A percentile compares a stretch with the other conserved stretches of the same genome.
phyloP scores from a whole-genome alignment of 2,329 filamentous ascomycete genomes.

The Colletotrichum sublineola region DNA sequence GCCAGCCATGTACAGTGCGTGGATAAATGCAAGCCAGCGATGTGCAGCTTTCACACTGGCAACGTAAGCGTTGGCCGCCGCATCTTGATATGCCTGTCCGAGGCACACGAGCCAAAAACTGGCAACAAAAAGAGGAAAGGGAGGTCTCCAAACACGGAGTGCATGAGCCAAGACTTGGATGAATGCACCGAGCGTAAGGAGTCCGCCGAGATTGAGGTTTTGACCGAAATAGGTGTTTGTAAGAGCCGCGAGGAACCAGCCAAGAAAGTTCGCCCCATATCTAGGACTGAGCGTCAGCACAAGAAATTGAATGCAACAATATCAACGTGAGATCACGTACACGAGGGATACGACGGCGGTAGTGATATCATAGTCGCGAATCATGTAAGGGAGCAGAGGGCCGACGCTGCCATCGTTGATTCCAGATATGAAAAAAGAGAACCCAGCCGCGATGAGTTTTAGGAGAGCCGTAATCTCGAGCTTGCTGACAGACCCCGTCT shows the following conservation, averaged over 20 bases:
- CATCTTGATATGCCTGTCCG: constrained; percentile 74
- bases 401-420: constrained; percentile 75
- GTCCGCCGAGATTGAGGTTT: constrained; percentile 66
- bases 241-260: constrained; percentile 71
- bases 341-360: constrained; percentile 66
- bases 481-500: neutral
- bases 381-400: constrained; percentile 72
- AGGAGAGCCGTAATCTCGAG: constrained; percentile 49
- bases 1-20: constrained; percentile 72
- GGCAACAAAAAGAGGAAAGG: constrained; percentile 68
- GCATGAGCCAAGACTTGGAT: constrained; percentile 68
- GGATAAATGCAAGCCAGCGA: constrained; percentile 73
- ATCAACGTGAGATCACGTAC: constrained; percentile 49
- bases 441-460: constrained; percentile 67
- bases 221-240: constrained; percentile 67
- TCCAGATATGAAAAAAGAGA: constrained; percentile 76
- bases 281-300: constrained; percentile 45
- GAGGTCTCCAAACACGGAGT: constrained; percentile 68
- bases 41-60: constrained; percentile 64
- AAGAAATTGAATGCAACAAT: no score
- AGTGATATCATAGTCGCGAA: constrained; percentile 66
- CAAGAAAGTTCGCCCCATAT: constrained; percentile 69
- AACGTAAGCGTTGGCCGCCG: constrained; percentile 73
- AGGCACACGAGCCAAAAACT: constrained; percentile 71
- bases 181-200: constrained; percentile 67